Percentiles rank a stretch among this genome's conserved stretches.
Evolutionary conservation across 106 monocot genomes (phyloP).

Genomic region (Platanthera zijinensis): DNA sequence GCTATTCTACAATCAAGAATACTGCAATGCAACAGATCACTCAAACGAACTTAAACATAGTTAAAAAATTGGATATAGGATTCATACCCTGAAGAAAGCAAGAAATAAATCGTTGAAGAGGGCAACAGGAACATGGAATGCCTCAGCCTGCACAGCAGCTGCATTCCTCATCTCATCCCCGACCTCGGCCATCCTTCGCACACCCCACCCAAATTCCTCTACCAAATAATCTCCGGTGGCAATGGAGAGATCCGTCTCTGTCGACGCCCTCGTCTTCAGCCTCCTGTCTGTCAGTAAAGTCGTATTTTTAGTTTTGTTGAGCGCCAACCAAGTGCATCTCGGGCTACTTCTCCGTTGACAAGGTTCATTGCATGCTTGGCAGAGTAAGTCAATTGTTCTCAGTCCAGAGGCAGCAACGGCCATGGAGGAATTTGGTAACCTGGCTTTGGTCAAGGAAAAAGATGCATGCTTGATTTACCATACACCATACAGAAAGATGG

Average conservation of each 20-base stretch:
- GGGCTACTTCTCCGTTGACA: background rate
- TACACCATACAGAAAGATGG: too few species aligned
- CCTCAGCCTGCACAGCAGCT: constrained; percentile 81
- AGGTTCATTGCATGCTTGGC: background rate
- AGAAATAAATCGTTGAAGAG: constrained; percentile 73
- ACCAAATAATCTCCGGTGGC: constrained; percentile 31
- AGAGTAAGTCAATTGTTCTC: background rate
- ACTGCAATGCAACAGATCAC: background rate
- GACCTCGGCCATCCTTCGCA: constrained; percentile 53
- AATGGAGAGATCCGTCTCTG: background rate
- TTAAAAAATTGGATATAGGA: background rate
- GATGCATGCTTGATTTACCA: too few species aligned
- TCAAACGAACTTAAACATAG: background rate
- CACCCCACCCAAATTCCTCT: constrained; percentile 72
- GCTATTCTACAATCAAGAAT: background rate
- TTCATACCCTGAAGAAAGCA: constrained; percentile 54
- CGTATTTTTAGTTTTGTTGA: background rate
- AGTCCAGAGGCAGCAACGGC: background rate
- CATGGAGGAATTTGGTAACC: constrained; percentile 1
- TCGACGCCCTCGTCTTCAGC: background rate
- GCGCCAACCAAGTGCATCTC: background rate
- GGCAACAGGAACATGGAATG: constrained; percentile 68
- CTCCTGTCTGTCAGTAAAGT: background rate
- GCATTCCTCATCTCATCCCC: constrained; percentile 76
- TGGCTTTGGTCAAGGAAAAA: too few species aligned